Evolutionary conservation across 805 yeast genomes (phyloP), one percentile per base, ranked within the genome.

Genomic region (Saturnispora galanensis): DNA sequence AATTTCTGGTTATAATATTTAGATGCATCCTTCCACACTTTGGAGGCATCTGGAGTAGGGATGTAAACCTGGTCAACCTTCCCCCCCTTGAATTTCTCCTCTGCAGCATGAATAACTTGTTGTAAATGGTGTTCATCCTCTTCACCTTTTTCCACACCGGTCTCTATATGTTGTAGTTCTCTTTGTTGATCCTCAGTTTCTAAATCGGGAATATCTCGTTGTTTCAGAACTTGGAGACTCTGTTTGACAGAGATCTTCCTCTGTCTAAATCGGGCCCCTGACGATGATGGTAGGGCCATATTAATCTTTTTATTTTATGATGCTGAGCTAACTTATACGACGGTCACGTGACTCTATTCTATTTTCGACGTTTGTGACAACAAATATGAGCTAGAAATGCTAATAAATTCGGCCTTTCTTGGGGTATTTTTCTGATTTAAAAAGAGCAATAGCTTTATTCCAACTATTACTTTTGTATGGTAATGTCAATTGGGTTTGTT

Each of bases 121-220:
- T 90, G 95, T 50, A 93, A 71, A 74, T 93, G 98, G 35, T 85
- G 93, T 63, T 93, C 98, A 55, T 87, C 95, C 64, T 93, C 98
- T 64, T 93, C 98, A 53, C 84, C 87, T 61, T 93, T 93, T 58
- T 93, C 98, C 35, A 93, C 98, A 65, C 98, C 98, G 6, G 97
- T 90, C 56, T 93, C 98, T 37, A 93, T 76, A 49, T 87, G 86
- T 56, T 86, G 87, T 29, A 85, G 65, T 51, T 90, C 96, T 36
- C 97, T 77, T 60, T 84, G 95, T 54, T 80, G 84, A 47, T 77
- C 84, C 45, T 78, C 84, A 21, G 79, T 75, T 50, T 88, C 96
- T 38, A 81, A 60, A 51, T 84, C 84, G 1, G 95, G 90, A 41
- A 90, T 66, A 56, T 90, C 97, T 45, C 71, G 68, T 53, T 86